Conservation (phyloP, 2,329 filamentous ascomycete genomes). For the Herpomyces periplanetae region DNA sequence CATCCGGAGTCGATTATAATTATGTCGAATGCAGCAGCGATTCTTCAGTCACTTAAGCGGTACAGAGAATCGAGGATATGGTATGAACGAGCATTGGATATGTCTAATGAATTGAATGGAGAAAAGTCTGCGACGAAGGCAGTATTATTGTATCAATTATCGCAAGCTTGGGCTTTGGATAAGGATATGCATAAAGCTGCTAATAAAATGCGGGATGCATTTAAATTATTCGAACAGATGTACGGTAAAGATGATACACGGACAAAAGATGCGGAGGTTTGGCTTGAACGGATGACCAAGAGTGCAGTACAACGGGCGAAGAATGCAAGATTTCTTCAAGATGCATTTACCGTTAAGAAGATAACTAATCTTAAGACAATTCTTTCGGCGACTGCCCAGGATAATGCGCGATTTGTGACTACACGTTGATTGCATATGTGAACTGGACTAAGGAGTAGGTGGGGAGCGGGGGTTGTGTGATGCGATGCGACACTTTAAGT, state of each 20-base stretch:
- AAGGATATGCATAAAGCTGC: conserved; percentile 74
- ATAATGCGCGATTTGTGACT: no score
- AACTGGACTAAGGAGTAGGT: no score
- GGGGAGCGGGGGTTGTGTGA: no score
- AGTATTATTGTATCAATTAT: conserved; percentile 80
- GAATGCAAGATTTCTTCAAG: no score
- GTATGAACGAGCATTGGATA: conserved; percentile 67
- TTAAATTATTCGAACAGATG: conserved; percentile 62
- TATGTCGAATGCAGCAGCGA: conserved; percentile 90
- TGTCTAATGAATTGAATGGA: conserved; percentile 66
- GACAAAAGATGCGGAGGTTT: conserved; percentile 85
- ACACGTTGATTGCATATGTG: no score
- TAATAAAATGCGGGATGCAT: conserved; percentile 71
- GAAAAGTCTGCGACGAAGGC: conserved; percentile 67
- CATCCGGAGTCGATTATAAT: conserved; percentile 96
- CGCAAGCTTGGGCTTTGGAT: conserved; percentile 77
- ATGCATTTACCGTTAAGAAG: no score
- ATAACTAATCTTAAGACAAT: no score
- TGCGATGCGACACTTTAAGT: no score
- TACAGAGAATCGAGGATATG: conserved; percentile 79
- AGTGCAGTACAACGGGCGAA: conserved; percentile 81
- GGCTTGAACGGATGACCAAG: conserved; percentile 80
- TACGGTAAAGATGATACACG: conserved; percentile 74
- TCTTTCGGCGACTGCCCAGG: no score
- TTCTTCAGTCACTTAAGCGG: conserved; percentile 78